These are phyloP conservation scores for Naegleria lovaniensis DNA, from an alignment of 208 protist species.

Conservation along the genomic window DNA sequence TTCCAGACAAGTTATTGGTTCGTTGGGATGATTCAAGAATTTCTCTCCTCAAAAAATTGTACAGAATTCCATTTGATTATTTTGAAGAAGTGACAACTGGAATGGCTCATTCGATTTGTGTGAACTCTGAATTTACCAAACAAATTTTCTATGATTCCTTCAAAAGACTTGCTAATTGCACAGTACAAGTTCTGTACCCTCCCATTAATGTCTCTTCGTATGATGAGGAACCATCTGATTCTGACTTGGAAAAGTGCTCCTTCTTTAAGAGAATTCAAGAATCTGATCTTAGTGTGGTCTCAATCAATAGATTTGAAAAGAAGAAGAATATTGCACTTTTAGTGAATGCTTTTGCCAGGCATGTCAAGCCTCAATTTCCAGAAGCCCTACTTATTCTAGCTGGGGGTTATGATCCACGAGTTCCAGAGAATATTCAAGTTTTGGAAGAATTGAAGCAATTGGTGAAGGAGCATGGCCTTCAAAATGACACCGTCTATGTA, in stretches of 20 bases:
- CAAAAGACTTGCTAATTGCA: neutral
- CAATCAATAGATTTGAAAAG: slow-evolving; percentile 95
- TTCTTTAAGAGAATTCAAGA: neutral
- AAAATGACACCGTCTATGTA: slow-evolving; percentile 63
- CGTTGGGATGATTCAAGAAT: neutral
- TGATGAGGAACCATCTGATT: neutral
- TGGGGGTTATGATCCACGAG: slow-evolving; percentile 68
- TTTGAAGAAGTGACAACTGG: slow-evolving; percentile 40
- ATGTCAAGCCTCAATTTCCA: neutral
- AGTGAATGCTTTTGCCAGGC: slow-evolving; percentile 50
- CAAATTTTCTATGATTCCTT: slow-evolving; percentile 30
- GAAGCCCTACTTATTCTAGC: slow-evolving; percentile 62
- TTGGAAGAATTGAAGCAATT: slow-evolving; percentile 60
- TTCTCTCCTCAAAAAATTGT: slow-evolving; percentile 16
- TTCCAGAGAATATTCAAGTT: slow-evolving; percentile 70
- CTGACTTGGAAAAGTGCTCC: neutral
- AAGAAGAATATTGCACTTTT: slow-evolving; percentile 92
- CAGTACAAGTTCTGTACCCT: neutral
- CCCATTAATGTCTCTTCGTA: neutral
- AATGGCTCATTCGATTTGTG: slow-evolving; percentile 35
- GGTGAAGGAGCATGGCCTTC: slow-evolving; percentile 37
- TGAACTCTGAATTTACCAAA: slow-evolving; percentile 38
- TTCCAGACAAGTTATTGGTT: slow-evolving; percentile 43
- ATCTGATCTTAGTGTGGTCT: slow-evolving; percentile 62
- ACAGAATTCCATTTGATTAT: slow-evolving; percentile 39